Evolutionary conservation across 192 early-diverging fungal species (phyloP).

Genomic region (Coemansia nantahalensis): DNA sequence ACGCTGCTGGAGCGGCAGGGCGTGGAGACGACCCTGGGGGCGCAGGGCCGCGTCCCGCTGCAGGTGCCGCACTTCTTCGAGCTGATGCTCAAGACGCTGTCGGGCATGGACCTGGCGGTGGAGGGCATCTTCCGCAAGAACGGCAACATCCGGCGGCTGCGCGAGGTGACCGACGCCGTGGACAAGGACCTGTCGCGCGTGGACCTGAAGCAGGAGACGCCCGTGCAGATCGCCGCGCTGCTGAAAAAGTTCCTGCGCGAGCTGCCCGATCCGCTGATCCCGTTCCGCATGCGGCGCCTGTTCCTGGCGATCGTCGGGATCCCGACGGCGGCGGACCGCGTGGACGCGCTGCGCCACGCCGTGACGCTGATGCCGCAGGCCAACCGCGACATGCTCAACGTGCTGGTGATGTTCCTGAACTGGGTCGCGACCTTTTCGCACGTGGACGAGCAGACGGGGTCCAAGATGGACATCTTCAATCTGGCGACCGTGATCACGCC

Average conservation of each 20-base stretch:
- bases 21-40: slow-evolving; percentile 70
- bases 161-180: slow-evolving; percentile 77
- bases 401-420: slow-evolving; percentile 83
- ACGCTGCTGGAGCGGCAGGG: slow-evolving; percentile 79
- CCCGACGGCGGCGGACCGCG: slow-evolving; percentile 52
- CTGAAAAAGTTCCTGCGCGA: slow-evolving; percentile 97
- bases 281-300: slow-evolving; percentile 81
- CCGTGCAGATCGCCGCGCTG: slow-evolving; percentile 91
- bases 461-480: slow-evolving; percentile 91
- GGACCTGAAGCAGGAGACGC: slow-evolving; percentile 68
- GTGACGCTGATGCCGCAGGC: slow-evolving; percentile 82
- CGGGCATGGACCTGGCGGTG: slow-evolving; percentile 69
- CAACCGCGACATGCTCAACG: slow-evolving; percentile 90
- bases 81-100: slow-evolving; percentile 71
- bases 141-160: slow-evolving; percentile 91
- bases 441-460: slow-evolving; percentile 69
- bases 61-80: slow-evolving; percentile 86
- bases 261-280: slow-evolving; percentile 91
- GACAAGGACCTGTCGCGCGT: slow-evolving; percentile 78
- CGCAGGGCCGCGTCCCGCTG: slow-evolving; percentile 62
- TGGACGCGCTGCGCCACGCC: slow-evolving; percentile 75
- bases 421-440: slow-evolving; percentile 80
- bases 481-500: slow-evolving; percentile 93
- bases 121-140: slow-evolving; percentile 99
- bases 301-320: slow-evolving; percentile 81